A percentile compares a stretch with the other conserved stretches of the same genome.
Conservation (phyloP, 352 stramenopile genomes). For the Globisporangium acanthophoron region DNA sequence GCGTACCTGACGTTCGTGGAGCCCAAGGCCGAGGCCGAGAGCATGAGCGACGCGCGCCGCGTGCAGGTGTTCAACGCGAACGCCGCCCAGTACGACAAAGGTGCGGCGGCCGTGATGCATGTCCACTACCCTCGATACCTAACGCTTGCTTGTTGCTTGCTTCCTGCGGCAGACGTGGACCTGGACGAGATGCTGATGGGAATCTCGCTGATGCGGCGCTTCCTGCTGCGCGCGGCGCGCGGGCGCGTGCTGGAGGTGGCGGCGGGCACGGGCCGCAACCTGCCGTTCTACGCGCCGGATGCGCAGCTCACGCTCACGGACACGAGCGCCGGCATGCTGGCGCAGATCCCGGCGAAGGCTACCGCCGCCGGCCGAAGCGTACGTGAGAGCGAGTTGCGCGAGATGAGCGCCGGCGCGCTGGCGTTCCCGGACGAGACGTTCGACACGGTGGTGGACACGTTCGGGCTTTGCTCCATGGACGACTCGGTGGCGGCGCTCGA, state of each 20-base stretch:
- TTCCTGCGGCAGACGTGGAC: slow-evolving; percentile 40
- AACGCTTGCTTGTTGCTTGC: background rate
- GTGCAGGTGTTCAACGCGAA: slow-evolving; percentile 69
- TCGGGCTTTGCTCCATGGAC: slow-evolving; percentile 95
- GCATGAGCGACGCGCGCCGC: slow-evolving; percentile 44
- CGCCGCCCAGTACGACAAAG: slow-evolving; percentile 65
- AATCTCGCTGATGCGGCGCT: slow-evolving; percentile 74
- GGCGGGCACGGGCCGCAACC: slow-evolving; percentile 92
- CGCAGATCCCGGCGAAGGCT: slow-evolving; percentile 32
- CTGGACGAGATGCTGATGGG: slow-evolving; percentile 77
- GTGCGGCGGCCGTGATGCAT: slow-evolving; percentile 13
- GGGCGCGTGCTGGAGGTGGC: slow-evolving; percentile 92
- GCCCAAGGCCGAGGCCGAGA: slow-evolving; percentile 27
- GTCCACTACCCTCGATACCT: background rate
- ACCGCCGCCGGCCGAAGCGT: slow-evolving; percentile 14
- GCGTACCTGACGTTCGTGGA: slow-evolving; percentile 78
- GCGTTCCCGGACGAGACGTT: slow-evolving; percentile 76
- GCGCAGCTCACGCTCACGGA: slow-evolving; percentile 60
- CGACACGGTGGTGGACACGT: slow-evolving; percentile 96
- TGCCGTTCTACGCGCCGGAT: slow-evolving; percentile 80
- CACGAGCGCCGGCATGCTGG: slow-evolving; percentile 70
- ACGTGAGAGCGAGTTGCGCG: slow-evolving; percentile 29
- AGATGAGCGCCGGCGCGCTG: slow-evolving; percentile 60
- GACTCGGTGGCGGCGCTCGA: slow-evolving; percentile 86
- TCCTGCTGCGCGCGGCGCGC: slow-evolving; percentile 60